Percentiles rank a stretch among this genome's conserved stretches.
Conservation (phyloP, 768 basidiomycete species). For the Suillus brevipes region DNA sequence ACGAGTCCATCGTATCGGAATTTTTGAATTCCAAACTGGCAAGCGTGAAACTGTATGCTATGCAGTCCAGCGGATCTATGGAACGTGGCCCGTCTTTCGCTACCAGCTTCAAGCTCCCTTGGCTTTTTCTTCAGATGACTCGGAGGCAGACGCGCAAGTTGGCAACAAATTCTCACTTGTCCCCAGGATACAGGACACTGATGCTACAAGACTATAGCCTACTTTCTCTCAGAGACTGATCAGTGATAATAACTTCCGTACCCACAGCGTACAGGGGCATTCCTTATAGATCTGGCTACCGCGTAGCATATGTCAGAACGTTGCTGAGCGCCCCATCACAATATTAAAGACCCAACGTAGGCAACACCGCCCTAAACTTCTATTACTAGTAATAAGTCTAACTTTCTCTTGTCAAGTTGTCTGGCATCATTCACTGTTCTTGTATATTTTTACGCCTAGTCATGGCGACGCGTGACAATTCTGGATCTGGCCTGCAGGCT, state of each 20-base stretch:
- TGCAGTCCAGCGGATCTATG: slow-evolving; percentile 5
- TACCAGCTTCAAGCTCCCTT: not conserved
- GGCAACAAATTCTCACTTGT: not conserved
- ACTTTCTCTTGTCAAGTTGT: slow-evolving; percentile 8
- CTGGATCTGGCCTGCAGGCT: slow-evolving; percentile 1
- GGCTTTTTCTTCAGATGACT: not conserved
- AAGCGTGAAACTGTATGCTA: not conserved
- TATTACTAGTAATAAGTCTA: slow-evolving; percentile 16
- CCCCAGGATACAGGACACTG: slow-evolving; percentile 11
- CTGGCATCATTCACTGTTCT: slow-evolving; percentile 22
- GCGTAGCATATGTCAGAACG: slow-evolving; percentile 24
- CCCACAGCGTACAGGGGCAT: slow-evolving; percentile 25
- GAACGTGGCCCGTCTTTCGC: not conserved
- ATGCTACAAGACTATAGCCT: slow-evolving; percentile 7
- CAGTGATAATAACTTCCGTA: not conserved
- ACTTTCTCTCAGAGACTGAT: not conserved
- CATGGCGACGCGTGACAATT: slow-evolving; percentile 1
- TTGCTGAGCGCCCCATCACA: slow-evolving; percentile 30
- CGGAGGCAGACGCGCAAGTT: not conserved
- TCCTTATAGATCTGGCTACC: slow-evolving; percentile 31
- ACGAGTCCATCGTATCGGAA: not conserved
- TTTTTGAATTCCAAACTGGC: not conserved
- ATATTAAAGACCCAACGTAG: slow-evolving; percentile 17
- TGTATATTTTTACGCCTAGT: slow-evolving; percentile 1
- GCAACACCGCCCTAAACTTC: slow-evolving; percentile 18